Base-by-base conservation (phyloP, 2,329 filamentous ascomycete genomes). In the Sphaerostilbella broomeana region DNA sequence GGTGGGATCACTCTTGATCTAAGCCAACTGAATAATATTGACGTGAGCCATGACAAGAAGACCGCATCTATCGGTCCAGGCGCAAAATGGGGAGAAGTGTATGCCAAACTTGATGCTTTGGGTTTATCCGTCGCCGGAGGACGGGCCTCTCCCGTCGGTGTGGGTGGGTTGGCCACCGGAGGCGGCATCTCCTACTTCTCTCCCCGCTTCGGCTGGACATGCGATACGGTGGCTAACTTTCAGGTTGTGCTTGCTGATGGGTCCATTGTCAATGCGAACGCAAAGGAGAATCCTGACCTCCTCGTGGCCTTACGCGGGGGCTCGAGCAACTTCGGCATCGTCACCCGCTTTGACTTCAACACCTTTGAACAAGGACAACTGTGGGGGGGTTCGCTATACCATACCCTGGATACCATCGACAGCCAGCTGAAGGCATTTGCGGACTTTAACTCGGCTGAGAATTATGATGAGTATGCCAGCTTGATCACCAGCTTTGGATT, bases 231-330 rank as follows among this genome's bases (percentile, higher is more conserved):
- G 5, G 36, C 44, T 16, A 58, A 56, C 39, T 62, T 52, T 30
- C 54, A 67, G 10, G 38, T 36, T 18, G 65, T 71, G 4, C 55
- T 67, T 2, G 59, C 59, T 0, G 50, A 57, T 37, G 63, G 67
- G 6, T 35, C 41, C 2, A 55, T 70, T 27, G 50, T 68, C 16
- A 59, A 60, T 4, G 65, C 60, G 4, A 65, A 58, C 34, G 44
- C 47, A 0, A 43, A 41, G 0, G 31, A 52, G 2, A 53, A 68
- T 32, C n/a, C 52, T 0, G 67, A 70, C 27, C 55, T 72, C 0
- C 70, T 57, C 50, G 62, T 57, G 47, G 67, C 68, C 3, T 54
- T 71, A 1, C 61, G 63, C 22, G 67, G 66, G 7, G 70, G 70
- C 4, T 66, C 65, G 7, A 56, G 57, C 24, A 70, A 69, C 47